Base-by-base conservation (phyloP, 768 basidiomycete genomes). In the Harrya chromipes region DNA sequence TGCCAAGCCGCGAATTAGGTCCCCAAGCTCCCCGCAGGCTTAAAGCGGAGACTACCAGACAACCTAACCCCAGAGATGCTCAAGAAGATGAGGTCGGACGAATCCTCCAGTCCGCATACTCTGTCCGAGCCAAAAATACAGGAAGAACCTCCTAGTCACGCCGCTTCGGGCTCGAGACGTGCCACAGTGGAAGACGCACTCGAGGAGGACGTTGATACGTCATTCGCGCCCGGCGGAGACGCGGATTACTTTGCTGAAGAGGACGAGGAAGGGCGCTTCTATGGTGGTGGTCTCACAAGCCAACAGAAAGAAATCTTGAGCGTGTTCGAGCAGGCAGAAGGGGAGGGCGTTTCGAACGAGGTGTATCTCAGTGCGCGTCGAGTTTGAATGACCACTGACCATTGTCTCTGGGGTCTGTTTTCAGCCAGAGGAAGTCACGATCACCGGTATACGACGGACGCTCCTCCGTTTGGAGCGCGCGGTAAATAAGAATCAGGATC, bases 231-330 rank as follows among this genome's bases (percentile, higher is more conserved):
- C 11, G 90, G 90, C 10, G 85, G 84, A 20, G 93, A 95, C 56
- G 87, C 90, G 1, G 92, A 94, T 63, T 94, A 94, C 66, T 93
- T 89, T 59, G 79, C 66, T 4, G 94, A 95, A 59, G 93, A 94
- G 68, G 93, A 94, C 61, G 90, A 87, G 20, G 92, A 94, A 58
- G 93, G 91, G 1, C 77, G 93, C 11, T 94, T 95, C 70, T 95
- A 85, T 61, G 97, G 97, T 34, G 93, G 94, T 1, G 97, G 97
- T 2, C 72, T 99, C 53, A 94, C 92, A 2, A 79, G 76, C 34
- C 87, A 94, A 64, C 97, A 99, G 72, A 94, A 97, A 65, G 85
- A 94, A 49, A 98, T 99, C 34, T 64, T 99, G 49, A 92, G 90
- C 56, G 94, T 99, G 51, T 95, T 99, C 65, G 95, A 98, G 58